phyloP scores from a whole-genome alignment of 148 eudicot species.

The Pouteria glomerata region DNA sequence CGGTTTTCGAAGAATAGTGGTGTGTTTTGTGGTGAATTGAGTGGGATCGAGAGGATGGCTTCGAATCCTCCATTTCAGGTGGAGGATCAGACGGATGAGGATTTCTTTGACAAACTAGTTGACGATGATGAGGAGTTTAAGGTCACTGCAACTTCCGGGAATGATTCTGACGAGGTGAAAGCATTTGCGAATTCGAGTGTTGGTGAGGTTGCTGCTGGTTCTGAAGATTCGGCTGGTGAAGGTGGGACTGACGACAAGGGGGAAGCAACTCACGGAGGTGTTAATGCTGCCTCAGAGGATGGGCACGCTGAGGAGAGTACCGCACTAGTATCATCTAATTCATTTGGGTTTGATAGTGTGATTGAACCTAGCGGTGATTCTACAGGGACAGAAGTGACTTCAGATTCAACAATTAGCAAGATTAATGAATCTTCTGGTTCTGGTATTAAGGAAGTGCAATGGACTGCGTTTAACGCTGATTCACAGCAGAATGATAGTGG shows the following conservation, averaged over 20 bases:
- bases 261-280: constrained; percentile 10
- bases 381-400: constrained; percentile 20
- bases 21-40: constrained; percentile 9
- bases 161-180: constrained; percentile 46
- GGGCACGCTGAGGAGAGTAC: constrained; percentile 24
- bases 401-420: constrained; percentile 18
- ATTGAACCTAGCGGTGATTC: constrained; percentile 23
- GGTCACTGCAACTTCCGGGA: constrained; percentile 18
- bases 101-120: constrained; percentile 82
- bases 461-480: constrained; percentile 64
- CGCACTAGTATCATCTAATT: constrained; percentile 26
- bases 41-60: constrained; percentile 40
- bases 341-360: constrained; percentile 36
- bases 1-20: background rate
- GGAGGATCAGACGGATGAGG: constrained; percentile 88
- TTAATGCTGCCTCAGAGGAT: background rate
- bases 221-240: constrained; percentile 18
- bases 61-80: constrained; percentile 64
- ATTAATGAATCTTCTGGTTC: constrained; percentile 32
- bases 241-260: constrained; percentile 24
- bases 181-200: constrained; percentile 41
- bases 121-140: constrained; percentile 56
- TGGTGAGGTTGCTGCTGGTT: constrained; percentile 12
- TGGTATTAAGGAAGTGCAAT: constrained; percentile 79
- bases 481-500: constrained; percentile 29